phyloP scores from a whole-genome alignment of 192 early-diverging fungal species.

The Backusella psychrophila region DNA sequence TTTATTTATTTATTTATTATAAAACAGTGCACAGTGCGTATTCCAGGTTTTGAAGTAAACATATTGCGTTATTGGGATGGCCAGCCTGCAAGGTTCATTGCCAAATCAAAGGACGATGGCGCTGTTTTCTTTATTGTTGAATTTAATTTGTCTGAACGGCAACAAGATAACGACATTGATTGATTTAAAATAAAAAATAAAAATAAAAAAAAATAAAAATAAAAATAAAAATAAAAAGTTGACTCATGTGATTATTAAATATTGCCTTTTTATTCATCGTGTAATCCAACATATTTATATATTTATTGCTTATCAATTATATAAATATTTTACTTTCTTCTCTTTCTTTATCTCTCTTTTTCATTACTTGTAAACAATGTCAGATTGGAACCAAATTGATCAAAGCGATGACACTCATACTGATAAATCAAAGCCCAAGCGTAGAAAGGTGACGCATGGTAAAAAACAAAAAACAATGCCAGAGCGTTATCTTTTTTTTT shows the following conservation, averaged over 20 bases:
- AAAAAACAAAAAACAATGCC: neutral
- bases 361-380: neutral
- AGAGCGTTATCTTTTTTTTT: neutral
- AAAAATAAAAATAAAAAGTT: neutral
- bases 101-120: slow-evolving; percentile 60
- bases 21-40: slow-evolving; percentile 14
- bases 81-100: slow-evolving; percentile 72
- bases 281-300: neutral
- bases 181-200: neutral
- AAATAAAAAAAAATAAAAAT: too few species aligned
- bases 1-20: neutral
- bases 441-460: slow-evolving; percentile 6
- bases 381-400: neutral
- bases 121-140: slow-evolving; percentile 68
- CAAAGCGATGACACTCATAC: neutral
- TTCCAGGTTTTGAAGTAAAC: slow-evolving; percentile 49
- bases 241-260: neutral
- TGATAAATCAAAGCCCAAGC: neutral
- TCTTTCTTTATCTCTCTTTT: neutral
- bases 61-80: slow-evolving; percentile 54
- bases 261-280: neutral
- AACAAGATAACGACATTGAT: slow-evolving; percentile 14
- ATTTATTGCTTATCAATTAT: neutral
- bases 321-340: neutral
- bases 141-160: slow-evolving; percentile 43